Evolutionary conservation across 495 filamentous ascomycete species (phyloP).

Genomic region (Penicillium egyptiacum): DNA sequence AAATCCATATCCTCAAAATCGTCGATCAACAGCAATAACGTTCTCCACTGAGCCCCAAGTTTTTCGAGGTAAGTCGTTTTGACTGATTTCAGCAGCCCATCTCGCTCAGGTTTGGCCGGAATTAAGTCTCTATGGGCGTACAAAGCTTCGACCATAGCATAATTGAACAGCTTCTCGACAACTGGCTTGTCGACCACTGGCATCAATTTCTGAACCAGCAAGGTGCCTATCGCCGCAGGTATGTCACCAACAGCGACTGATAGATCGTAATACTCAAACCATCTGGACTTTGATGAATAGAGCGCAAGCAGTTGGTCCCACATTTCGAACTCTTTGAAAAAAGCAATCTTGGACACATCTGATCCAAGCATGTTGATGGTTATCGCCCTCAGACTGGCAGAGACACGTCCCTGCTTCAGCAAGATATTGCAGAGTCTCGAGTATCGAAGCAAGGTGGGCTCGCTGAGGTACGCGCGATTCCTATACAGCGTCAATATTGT

Average conservation of each 20-base stretch:
- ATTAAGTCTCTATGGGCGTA: neutral
- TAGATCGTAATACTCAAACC: conserved; percentile 20
- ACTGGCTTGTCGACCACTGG: conserved; percentile 2
- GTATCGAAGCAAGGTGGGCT: conserved; percentile 11
- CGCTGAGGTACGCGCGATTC: conserved; percentile 8
- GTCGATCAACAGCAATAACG: neutral
- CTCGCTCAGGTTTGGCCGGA: neutral
- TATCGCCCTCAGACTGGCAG: conserved; percentile 14
- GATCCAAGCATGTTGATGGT: conserved; percentile 29
- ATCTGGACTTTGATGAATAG: conserved; percentile 11
- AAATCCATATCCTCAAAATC: neutral
- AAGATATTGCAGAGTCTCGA: conserved; percentile 30
- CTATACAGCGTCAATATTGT: neutral
- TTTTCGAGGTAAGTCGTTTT: conserved; percentile 5
- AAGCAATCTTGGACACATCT: conserved; percentile 20
- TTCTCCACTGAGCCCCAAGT: conserved; percentile 1
- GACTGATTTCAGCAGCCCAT: neutral
- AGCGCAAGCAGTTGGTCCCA: conserved; percentile 22
- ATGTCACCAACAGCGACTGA: conserved; percentile 12
- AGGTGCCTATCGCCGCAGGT: neutral
- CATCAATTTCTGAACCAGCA: conserved; percentile 7
- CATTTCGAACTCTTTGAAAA: conserved; percentile 34
- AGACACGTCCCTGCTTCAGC: conserved; percentile 30
- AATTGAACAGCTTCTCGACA: conserved; percentile 7
- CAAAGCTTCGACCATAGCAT: conserved; percentile 7